Percentiles rank a stretch among this genome's conserved stretches.
Evolutionary conservation across 1,139 yeast species (phyloP).

Genomic region (Debaryomyces coudertii): DNA sequence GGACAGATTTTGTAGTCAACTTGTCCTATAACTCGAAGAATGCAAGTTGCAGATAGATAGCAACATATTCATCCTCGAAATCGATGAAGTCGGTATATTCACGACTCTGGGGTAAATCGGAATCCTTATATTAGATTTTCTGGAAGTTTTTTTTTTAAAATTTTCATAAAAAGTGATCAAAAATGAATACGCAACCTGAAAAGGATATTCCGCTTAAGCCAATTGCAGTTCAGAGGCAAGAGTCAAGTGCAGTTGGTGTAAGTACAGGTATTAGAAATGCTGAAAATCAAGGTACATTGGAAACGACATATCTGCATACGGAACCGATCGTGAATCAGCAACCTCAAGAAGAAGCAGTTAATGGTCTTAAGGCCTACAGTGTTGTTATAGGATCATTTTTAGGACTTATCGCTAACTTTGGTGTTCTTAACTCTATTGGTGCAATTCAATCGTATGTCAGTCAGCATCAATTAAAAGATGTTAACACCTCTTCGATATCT

Average conservation of each 20-base stretch:
- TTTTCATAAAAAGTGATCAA: not conserved
- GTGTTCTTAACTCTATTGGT: constrained; percentile 38
- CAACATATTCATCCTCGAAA: not conserved
- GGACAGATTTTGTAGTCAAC: no score
- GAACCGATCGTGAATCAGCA: not conserved
- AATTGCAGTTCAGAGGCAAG: not conserved
- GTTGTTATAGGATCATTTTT: constrained; percentile 40
- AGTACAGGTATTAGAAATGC: constrained; percentile 8
- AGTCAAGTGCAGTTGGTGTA: not conserved
- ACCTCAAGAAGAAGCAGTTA: constrained; percentile 20
- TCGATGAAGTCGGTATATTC: not conserved
- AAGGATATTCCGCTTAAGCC: constrained; percentile 4
- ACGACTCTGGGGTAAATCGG: constrained; percentile 2
- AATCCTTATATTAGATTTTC: not conserved
- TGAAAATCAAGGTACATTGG: constrained; percentile 3
- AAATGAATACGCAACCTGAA: not conserved
- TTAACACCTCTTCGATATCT: constrained; percentile 25
- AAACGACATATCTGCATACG: constrained; percentile 5
- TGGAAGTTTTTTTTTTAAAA: not conserved
- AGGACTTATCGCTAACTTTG: constrained; percentile 37
- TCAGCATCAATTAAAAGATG: constrained; percentile 32
- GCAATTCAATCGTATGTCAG: constrained; percentile 40
- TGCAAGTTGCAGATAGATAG: not conserved
- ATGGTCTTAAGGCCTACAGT: constrained; percentile 35
- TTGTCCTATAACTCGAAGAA: no score